phyloP scores from a whole-genome alignment of 2,329 filamentous ascomycete species.

The Neurospora sp. region DNA sequence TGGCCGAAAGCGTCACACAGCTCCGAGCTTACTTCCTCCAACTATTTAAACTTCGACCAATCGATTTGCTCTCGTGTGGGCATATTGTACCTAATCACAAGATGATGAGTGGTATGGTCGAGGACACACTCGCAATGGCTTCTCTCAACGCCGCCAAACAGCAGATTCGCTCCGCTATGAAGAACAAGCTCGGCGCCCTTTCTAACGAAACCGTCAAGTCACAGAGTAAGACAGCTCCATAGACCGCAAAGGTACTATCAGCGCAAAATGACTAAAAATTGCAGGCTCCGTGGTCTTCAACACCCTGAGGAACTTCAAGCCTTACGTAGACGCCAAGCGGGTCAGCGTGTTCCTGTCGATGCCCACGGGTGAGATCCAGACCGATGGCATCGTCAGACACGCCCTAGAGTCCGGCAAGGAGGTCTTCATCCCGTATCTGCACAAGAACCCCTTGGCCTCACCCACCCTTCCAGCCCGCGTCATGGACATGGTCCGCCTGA shows the following conservation, averaged over 20 bases:
- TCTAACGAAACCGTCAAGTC: constrained; percentile 48
- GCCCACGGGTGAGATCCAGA: constrained; percentile 79
- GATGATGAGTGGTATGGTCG: background rate
- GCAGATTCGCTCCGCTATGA: constrained; percentile 62
- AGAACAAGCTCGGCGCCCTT: constrained; percentile 51
- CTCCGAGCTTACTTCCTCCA: background rate
- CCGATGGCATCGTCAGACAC: constrained; percentile 69
- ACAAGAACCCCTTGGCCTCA: constrained; percentile 43
- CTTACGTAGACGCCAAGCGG: constrained; percentile 63
- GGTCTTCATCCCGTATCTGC: constrained; percentile 86
- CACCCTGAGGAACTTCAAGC: constrained; percentile 54
- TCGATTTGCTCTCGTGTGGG: background rate
- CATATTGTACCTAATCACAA: too few species aligned
- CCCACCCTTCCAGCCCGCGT: constrained; percentile 49
- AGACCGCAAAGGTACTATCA: background rate
- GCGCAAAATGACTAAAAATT: constrained; percentile 8
- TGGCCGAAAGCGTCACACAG: background rate
- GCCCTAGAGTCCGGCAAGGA: constrained; percentile 68
- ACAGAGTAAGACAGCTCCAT: constrained; percentile 53
- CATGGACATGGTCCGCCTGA: constrained; percentile 91
- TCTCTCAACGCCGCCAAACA: constrained; percentile 61
- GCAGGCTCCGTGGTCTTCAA: constrained; percentile 57
- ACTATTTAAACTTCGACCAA: background rate
- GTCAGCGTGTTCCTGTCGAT: constrained; percentile 91
- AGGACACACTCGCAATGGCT: constrained; percentile 32